These are phyloP conservation scores for Dothistroma pini DNA, from an alignment of 2,329 filamentous ascomycete genomes.

Conservation along the genomic window DNA sequence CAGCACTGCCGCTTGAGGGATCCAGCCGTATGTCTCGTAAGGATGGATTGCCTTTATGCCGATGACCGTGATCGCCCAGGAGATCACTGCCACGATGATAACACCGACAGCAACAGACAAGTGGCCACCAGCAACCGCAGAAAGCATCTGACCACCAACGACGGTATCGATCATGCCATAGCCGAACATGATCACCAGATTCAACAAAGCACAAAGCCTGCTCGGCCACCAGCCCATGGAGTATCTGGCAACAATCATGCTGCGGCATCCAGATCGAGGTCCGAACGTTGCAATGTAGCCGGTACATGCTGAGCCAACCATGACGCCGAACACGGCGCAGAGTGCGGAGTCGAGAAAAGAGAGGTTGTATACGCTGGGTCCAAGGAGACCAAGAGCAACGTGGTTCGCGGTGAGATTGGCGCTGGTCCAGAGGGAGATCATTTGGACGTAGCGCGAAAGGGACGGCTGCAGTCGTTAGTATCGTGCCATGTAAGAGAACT, in stretches of 20 bases:
- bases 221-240: constrained; percentile 55
- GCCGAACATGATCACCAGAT: constrained; percentile 55
- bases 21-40: constrained; percentile 43
- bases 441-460: constrained; percentile 14
- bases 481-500: neutral
- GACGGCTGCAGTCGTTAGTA: neutral
- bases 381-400: constrained; percentile 42
- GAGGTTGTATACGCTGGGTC: constrained; percentile 40
- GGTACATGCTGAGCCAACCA: constrained; percentile 43
- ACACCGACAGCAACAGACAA: constrained; percentile 59
- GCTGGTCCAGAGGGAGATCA: constrained; percentile 20
- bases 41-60: constrained; percentile 37
- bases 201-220: constrained; percentile 53
- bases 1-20: constrained; percentile 40
- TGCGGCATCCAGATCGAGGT: constrained; percentile 50
- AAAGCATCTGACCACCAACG: constrained; percentile 59
- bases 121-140: constrained; percentile 53
- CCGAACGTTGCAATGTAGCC: constrained; percentile 52
- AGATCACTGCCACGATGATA: constrained; percentile 40
- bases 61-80: constrained; percentile 16
- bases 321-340: constrained; percentile 45
- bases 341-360: constrained; percentile 47
- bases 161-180: constrained; percentile 57
- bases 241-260: constrained; percentile 50
- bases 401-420: constrained; percentile 34